Evolutionary conservation across 1,139 yeast species (phyloP), one percentile per base, ranked within the genome.

Genomic region (Saccharomyces pastorianus): DNA sequence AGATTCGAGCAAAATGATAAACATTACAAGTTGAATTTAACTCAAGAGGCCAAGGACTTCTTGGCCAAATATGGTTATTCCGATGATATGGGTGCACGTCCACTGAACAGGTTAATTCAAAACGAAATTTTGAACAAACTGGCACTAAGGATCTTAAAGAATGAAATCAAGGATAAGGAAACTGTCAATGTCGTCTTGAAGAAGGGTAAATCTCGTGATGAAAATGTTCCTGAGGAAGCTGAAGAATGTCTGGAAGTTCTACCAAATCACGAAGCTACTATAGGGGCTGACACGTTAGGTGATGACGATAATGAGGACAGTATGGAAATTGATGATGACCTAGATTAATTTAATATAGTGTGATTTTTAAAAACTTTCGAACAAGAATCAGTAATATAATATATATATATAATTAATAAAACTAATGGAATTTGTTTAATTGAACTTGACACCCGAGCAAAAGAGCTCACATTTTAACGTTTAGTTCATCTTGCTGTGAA

Each of bases 11-110:
- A 81, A 51, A 91, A 86, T 71, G 96, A 93, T 68, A 89, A 88
- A 74, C 77, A 82, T 55, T 78, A 91, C 64, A 76, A 78, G 32
- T 80, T 95, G 64, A 79, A 84, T 46, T 79, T 91, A 17, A 83
- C 84, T 55, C 83, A 81, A 51, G 82, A 76, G 6, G 96, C 97
- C 6, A 75, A 87, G 65, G 91, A 87, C 53, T 93, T 85, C 76
- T 77, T 93, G 61, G 82, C 91, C 63, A 77, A 79, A 63, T 76
- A 90, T 65, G 99, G 99, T 49, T 93, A 91, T 74, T 89, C 96
- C 28, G 80, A 87, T 53, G 96, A 90, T 70, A 78, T 93, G 70
- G 99, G 99, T 73, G 99, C 99, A 2, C 82, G 99, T 71, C 99
- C 99, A 58, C 80, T 93, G 73, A 95, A 93, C 78, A 83, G 99